Evolutionary conservation across 768 basidiomycete species (phyloP).

Genomic region (Tulasnella sp.): DNA sequence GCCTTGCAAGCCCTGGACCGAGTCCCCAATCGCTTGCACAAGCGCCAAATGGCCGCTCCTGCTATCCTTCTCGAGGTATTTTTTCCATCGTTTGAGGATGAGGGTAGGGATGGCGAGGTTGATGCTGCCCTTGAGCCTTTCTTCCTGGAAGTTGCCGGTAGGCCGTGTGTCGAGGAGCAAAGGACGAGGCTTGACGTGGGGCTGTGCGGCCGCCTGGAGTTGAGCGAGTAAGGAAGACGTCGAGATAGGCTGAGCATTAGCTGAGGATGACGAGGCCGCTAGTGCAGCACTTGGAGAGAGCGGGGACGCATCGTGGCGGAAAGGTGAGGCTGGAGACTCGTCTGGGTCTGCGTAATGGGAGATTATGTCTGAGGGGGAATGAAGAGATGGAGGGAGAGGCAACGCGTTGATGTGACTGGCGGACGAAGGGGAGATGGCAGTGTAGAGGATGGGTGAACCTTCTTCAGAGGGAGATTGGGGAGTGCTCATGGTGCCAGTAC

Average conservation of each 20-base stretch:
- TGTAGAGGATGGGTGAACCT: neutral
- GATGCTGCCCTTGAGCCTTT: slow-evolving; percentile 64
- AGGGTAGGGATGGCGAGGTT: slow-evolving; percentile 87
- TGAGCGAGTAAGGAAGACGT: slow-evolving; percentile 7
- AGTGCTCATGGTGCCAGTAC: slow-evolving; percentile 4
- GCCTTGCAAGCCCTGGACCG: slow-evolving; percentile 52
- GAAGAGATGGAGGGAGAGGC: neutral
- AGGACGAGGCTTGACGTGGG: slow-evolving; percentile 49
- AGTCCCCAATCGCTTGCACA: slow-evolving; percentile 58
- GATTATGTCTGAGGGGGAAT: slow-evolving; percentile 14
- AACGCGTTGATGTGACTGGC: neutral
- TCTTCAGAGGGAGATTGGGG: neutral
- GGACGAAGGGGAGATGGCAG: neutral
- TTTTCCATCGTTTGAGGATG: slow-evolving; percentile 78
- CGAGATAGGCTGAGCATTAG: neutral
- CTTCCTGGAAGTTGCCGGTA: slow-evolving; percentile 56
- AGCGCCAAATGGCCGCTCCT: slow-evolving; percentile 40
- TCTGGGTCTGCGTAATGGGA: slow-evolving; percentile 9
- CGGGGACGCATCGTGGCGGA: neutral
- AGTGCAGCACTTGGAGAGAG: neutral
- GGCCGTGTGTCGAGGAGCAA: slow-evolving; percentile 81
- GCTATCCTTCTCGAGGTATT: slow-evolving; percentile 40
- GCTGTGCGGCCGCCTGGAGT: slow-evolving; percentile 35
- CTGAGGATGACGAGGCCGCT: neutral
- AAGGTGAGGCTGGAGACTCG: neutral